These are phyloP conservation scores for Epichloe uncinata DNA, from an alignment of 2,329 filamentous ascomycete genomes.

Conservation along the genomic window DNA sequence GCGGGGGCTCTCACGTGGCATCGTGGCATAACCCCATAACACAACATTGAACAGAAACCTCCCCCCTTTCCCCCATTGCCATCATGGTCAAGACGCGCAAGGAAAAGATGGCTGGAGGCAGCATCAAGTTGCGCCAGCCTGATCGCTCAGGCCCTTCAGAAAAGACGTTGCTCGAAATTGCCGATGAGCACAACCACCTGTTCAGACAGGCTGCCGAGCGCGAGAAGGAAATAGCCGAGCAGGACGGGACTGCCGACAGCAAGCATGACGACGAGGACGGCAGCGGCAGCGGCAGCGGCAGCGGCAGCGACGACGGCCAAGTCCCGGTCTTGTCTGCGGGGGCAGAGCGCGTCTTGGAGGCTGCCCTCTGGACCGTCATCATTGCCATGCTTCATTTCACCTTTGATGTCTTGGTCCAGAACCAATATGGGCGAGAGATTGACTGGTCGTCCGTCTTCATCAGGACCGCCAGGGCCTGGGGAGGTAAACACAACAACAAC, in stretches of 20 bases:
- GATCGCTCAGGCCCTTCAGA: slow-evolving; percentile 48
- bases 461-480: slow-evolving; percentile 39
- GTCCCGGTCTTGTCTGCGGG: slow-evolving; percentile 25
- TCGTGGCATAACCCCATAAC: no score
- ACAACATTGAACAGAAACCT: no score
- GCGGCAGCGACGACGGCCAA: slow-evolving; percentile 14
- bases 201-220: slow-evolving; percentile 34
- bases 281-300: slow-evolving; percentile 7
- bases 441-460: slow-evolving; percentile 41
- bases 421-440: slow-evolving; percentile 60
- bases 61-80: no score
- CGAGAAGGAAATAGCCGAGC: slow-evolving; percentile 18
- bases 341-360: slow-evolving; percentile 40
- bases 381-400: slow-evolving; percentile 64
- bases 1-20: no score
- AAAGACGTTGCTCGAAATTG: slow-evolving; percentile 61
- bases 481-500: slow-evolving; percentile 27
- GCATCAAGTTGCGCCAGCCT: slow-evolving; percentile 54
- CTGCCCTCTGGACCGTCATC: slow-evolving; percentile 44
- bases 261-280: slow-evolving; percentile 11
- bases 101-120: slow-evolving; percentile 30
- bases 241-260: slow-evolving; percentile 8
- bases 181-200: slow-evolving; percentile 48
- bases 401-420: slow-evolving; percentile 64
- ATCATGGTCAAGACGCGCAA: slow-evolving; percentile 37